phyloP scores from a whole-genome alignment of 1,284 basidiomycete genomes.

The Sporisorium scitamineum region DNA sequence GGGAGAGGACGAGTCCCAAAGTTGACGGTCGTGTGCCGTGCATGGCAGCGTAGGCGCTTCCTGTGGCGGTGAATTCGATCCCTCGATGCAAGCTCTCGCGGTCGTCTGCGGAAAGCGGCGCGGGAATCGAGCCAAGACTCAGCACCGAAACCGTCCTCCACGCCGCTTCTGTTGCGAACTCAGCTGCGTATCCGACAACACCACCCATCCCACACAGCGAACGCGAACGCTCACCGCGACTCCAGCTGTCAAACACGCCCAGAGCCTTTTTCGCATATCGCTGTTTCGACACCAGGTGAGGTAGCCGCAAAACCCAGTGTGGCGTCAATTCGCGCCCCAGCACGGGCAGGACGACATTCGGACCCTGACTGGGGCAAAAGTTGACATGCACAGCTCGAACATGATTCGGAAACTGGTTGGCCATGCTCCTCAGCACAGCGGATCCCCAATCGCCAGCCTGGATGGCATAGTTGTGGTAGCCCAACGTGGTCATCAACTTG shows the following conservation, averaged over 20 bases:
- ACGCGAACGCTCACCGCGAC: constrained; percentile 9
- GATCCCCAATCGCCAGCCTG: constrained; percentile 62
- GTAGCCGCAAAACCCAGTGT: constrained; percentile 29
- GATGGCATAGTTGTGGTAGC: constrained; percentile 54
- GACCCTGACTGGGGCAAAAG: constrained; percentile 50
- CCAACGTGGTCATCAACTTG: constrained; percentile 56
- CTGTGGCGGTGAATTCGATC: constrained; percentile 48
- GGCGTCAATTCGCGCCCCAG: constrained; percentile 28
- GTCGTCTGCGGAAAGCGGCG: constrained; percentile 57
- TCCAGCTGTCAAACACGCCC: constrained; percentile 29
- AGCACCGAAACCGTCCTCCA: constrained; percentile 26
- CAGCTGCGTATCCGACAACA: constrained; percentile 13
- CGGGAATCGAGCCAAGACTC: constrained; percentile 32
- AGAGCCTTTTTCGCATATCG: constrained; percentile 25
- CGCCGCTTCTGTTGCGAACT: constrained; percentile 7
- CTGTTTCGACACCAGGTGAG: constrained; percentile 24
- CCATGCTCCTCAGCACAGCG: constrained; percentile 41
- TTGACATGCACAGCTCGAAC: constrained; percentile 56
- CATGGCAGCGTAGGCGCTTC: constrained; percentile 58
- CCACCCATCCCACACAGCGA: constrained; percentile 17
- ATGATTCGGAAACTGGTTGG: constrained; percentile 30
- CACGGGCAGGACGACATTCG: constrained; percentile 39
- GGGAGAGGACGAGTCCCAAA: constrained; percentile 68
- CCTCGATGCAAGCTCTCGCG: constrained; percentile 37
- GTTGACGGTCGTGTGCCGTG: constrained; percentile 70